Conservation (phyloP, 1,284 basidiomycete species). For the Ceratobasidium theobromae region DNA sequence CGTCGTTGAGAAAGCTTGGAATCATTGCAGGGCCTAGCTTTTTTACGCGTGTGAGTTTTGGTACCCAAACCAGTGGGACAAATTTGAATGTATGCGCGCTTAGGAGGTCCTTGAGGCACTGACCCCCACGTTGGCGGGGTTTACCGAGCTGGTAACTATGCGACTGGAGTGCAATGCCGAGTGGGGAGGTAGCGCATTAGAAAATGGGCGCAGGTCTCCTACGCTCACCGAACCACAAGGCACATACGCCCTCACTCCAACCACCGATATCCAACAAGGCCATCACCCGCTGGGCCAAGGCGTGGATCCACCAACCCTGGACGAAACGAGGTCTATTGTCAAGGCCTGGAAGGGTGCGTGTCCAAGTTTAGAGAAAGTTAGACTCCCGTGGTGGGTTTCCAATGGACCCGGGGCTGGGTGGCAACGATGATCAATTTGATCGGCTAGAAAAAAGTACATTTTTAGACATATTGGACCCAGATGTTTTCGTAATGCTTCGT, state of each 20-base stretch:
- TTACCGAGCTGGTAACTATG: conserved; percentile 1
- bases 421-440: not conserved
- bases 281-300: not conserved
- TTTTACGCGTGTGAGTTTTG: conserved; percentile 2
- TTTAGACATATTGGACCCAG: too few relatives aligned
- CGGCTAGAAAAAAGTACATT: not conserved
- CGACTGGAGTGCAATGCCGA: conserved; percentile 19
- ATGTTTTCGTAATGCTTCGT: not conserved
- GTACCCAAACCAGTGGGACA: too few relatives aligned
- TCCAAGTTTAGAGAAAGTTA: conserved; percentile 6
- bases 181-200: not conserved
- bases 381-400: conserved; percentile 1
- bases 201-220: not conserved
- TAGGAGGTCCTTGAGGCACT: conserved; percentile 16
- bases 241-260: too few relatives aligned
- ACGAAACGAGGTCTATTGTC: not conserved
- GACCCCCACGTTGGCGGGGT: not conserved
- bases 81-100: conserved; percentile 13
- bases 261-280: not conserved
- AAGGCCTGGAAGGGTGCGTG: conserved; percentile 1
- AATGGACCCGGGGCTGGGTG: not conserved
- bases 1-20: conserved; percentile 6
- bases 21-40: conserved; percentile 17
- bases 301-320: not conserved
- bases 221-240: too few relatives aligned